These are phyloP conservation scores for Quercus glauca DNA, from an alignment of 306 rosid species.

Conservation along the genomic window DNA sequence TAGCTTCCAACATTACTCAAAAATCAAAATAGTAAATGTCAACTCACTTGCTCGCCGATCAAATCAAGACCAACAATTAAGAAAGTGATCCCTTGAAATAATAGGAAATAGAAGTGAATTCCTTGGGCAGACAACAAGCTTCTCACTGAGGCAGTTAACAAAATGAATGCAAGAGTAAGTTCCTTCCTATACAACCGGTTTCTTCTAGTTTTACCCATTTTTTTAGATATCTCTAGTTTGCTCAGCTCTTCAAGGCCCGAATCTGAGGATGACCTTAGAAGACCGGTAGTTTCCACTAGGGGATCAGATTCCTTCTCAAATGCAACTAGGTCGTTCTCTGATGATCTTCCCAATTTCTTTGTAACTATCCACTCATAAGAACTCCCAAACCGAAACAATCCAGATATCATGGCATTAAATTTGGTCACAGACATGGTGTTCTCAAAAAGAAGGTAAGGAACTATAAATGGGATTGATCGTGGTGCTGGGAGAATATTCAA, in stretches of 20 bases:
- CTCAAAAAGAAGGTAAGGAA: conserved; percentile 94
- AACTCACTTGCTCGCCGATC: conserved; percentile 96
- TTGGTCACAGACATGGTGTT: conserved; percentile 98
- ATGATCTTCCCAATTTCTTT: conserved; percentile 91
- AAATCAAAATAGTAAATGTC: conserved; percentile 25
- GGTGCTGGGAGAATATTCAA: conserved; percentile 85
- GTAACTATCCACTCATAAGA: conserved; percentile 98
- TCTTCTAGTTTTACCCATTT: conserved; percentile 56
- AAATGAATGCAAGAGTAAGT: conserved; percentile 82
- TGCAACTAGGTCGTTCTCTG: conserved; percentile 81
- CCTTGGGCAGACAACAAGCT: conserved; percentile 97
- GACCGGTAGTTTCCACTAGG: conserved; percentile 45
- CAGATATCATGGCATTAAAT: conserved; percentile 98
- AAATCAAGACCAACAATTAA: conserved; percentile 93
- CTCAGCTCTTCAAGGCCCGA: conserved; percentile 78
- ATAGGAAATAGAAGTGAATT: conserved; percentile 93
- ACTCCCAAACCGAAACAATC: conserved; percentile 84
- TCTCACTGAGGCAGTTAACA: conserved; percentile 83
- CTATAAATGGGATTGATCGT: conserved; percentile 81
- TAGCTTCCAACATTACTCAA: conserved; percentile 28
- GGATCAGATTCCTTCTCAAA: conserved; percentile 69
- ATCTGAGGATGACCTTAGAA: conserved; percentile 81
- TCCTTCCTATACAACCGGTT: conserved; percentile 91
- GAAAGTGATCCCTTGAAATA: conserved; percentile 94
- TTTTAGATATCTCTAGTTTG: conserved; percentile 68